phyloP scores from a whole-genome alignment of 2,329 filamentous ascomycete species.

The Alternaria tenuissima region DNA sequence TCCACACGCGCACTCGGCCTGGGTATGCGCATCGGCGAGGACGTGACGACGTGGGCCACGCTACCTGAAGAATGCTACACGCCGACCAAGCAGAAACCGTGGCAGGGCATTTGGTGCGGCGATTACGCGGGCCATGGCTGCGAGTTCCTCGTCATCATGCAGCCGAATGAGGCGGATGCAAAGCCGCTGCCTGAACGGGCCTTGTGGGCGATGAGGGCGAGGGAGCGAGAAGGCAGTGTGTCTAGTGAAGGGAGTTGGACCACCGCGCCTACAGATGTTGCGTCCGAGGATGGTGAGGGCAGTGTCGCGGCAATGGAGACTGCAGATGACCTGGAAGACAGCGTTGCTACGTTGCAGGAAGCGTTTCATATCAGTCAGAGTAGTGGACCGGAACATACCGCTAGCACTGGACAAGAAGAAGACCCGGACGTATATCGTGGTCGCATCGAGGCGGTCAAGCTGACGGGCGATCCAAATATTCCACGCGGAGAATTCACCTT shows the following conservation, averaged over 20 bases:
- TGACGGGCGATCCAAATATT: slow-evolving; percentile 91
- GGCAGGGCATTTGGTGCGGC: slow-evolving; percentile 89
- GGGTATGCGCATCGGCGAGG: slow-evolving; percentile 59
- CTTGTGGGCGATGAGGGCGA: slow-evolving; percentile 35
- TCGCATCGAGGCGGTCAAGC: slow-evolving; percentile 81
- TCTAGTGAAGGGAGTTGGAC: slow-evolving; percentile 43
- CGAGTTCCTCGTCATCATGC: slow-evolving; percentile 85
- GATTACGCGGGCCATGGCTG: slow-evolving; percentile 89
- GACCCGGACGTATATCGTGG: slow-evolving; percentile 63
- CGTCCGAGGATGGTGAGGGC: slow-evolving; percentile 18
- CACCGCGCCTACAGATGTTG: slow-evolving; percentile 37
- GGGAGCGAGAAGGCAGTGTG: slow-evolving; percentile 39
- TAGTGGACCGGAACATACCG: not conserved
- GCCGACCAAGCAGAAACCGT: slow-evolving; percentile 80
- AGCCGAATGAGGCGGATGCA: slow-evolving; percentile 64
- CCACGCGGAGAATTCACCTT: slow-evolving; percentile 88
- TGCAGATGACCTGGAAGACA: slow-evolving; percentile 50
- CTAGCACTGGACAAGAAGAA: slow-evolving; percentile 25
- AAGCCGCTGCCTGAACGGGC: slow-evolving; percentile 51
- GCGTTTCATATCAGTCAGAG: slow-evolving; percentile 2
- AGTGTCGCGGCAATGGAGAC: slow-evolving; percentile 21
- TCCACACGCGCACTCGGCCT: slow-evolving; percentile 38
- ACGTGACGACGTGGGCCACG: slow-evolving; percentile 72
- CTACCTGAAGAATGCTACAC: slow-evolving; percentile 79
- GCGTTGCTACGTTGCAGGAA: slow-evolving; percentile 43